Evolutionary conservation across 495 filamentous ascomycete genomes (phyloP), one percentile per base, ranked within the genome.

Genomic region (Extremus antarcticus): DNA sequence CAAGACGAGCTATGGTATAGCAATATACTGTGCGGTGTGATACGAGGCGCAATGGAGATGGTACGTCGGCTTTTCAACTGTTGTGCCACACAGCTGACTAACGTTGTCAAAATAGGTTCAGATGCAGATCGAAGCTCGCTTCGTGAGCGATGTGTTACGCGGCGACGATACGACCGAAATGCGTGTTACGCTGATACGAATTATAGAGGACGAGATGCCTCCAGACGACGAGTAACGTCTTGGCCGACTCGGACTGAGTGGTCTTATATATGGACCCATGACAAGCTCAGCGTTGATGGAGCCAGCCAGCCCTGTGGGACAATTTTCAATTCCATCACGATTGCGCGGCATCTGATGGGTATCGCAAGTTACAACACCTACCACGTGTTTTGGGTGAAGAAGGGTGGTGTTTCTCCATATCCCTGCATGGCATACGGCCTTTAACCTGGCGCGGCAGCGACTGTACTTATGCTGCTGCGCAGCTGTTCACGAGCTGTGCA

Each of bases 1-100:
- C 92, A 97, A 66, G 91, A 97, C 67, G 90, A 96, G 71, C 74
- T 98, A 11, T 98, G 92, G 92, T 98, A 91, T 65, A 95, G 89
- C 2, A 97, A 96, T 71, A 92, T 98, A 47, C 77, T 97, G 19
- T 97, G 94, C 62, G 92, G 92, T 39, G 85, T 98, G 23, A 73
- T 98, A 43, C 75, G 90, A 62, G 92, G 92, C 3, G 82, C 92
- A 4, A 70, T 97, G 54, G 92, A 98, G 74, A 98, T 98, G 92
- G 94, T 88, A 51, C 58, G 63, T 63, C 15, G n/a, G n/a, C n/a
- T n/a, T 45, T 45, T 4, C 19, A 8, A 21, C 41, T 45, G 19
- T 45, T 7, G 41, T n/a, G 9, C n/a, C 9, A 39, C 9, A 9
- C 35, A 39, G 45, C 43, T 47, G 25, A 51, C 40, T 10, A 20